These are phyloP conservation scores for Xylona heveae DNA, from an alignment of 495 filamentous ascomycete species.

Conservation along the genomic window DNA sequence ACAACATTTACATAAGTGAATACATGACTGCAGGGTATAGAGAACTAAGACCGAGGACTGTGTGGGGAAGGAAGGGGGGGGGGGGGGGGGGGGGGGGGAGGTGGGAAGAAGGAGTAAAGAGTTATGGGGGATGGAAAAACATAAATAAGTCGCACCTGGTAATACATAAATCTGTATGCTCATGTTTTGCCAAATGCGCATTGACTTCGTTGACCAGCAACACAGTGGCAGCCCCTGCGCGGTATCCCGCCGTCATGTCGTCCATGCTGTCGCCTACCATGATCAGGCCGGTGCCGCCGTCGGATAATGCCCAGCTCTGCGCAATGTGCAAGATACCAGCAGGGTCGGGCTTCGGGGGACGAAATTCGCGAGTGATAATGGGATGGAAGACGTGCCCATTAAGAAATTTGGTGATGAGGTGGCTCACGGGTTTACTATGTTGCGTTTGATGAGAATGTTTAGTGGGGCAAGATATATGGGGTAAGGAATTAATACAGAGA, in stretches of 20 bases:
- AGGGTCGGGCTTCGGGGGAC: slow-evolving; percentile 70
- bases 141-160: not conserved
- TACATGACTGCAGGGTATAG: too few relatives aligned
- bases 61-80: not conserved
- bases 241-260: slow-evolving; percentile 75
- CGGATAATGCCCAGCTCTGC: slow-evolving; percentile 40
- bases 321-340: slow-evolving; percentile 78
- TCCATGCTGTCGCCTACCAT: slow-evolving; percentile 80
- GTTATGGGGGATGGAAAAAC: not conserved
- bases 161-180: slow-evolving; percentile 44
- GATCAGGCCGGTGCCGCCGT: slow-evolving; percentile 27
- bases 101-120: not conserved
- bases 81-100: too few relatives aligned
- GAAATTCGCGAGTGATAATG: slow-evolving; percentile 71
- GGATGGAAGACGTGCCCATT: slow-evolving; percentile 44
- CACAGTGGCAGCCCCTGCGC: slow-evolving; percentile 76
- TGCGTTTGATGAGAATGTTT: slow-evolving; percentile 1
- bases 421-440: slow-evolving; percentile 33
- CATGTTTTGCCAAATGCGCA: slow-evolving; percentile 44
- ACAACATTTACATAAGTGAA: too few relatives aligned
- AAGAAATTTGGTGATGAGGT: slow-evolving; percentile 59
- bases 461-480: too few relatives aligned
- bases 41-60: not conserved
- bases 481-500: not conserved
- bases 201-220: slow-evolving; percentile 70